phyloP scores from a whole-genome alignment of 768 basidiomycete genomes.

The Pleurotus ostreatus region DNA sequence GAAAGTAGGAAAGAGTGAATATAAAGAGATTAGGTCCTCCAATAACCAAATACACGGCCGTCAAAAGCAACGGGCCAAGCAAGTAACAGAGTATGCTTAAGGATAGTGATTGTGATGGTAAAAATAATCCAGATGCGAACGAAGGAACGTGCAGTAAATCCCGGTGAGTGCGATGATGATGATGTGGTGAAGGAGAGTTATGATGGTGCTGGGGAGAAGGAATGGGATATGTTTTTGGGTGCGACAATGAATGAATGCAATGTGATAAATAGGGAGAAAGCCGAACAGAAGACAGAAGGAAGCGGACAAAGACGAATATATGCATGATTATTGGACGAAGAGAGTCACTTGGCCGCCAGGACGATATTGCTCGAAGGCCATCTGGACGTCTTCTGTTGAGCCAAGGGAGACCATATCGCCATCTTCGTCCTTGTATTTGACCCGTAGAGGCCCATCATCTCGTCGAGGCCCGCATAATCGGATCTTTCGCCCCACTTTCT shows the following conservation, averaged over 20 bases:
- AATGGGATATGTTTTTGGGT: conserved; percentile 5
- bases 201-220: conserved; percentile 1
- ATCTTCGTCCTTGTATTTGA: conserved; percentile 91
- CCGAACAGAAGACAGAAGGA: conserved; percentile 9
- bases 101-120: conserved; percentile 7
- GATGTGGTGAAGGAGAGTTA: neutral
- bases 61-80: neutral
- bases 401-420: conserved; percentile 86
- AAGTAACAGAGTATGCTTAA: conserved; percentile 1
- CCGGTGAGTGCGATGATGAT: conserved; percentile 2
- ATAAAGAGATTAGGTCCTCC: conserved; percentile 15
- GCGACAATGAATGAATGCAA: conserved; percentile 1
- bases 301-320: conserved; percentile 4
- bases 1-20: conserved; percentile 14
- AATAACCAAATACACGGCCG: conserved; percentile 25
- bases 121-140: conserved; percentile 10
- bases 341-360: conserved; percentile 80
- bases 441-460: conserved; percentile 75
- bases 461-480: conserved; percentile 81
- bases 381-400: conserved; percentile 90
- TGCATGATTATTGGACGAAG: conserved; percentile 59
- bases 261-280: conserved; percentile 8
- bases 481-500: conserved; percentile 91
- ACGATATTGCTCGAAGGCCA: conserved; percentile 85
- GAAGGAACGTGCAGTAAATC: conserved; percentile 10